phyloP scores from a whole-genome alignment of 2,329 filamentous ascomycete genomes.

The Phaeosphaeriaceae sp. region DNA sequence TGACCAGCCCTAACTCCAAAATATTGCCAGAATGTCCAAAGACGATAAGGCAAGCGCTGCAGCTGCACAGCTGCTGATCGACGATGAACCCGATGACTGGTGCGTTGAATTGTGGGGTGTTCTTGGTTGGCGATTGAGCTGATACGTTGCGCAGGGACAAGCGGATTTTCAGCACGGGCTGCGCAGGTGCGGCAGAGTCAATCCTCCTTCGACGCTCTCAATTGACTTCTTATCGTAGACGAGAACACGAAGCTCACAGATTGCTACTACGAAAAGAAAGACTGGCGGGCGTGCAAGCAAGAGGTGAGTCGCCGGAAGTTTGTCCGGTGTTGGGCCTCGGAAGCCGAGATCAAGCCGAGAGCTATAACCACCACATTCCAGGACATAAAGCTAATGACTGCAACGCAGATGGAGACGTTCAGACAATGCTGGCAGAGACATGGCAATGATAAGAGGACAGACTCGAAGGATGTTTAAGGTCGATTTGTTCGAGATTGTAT shows the following conservation, averaged over 20 bases:
- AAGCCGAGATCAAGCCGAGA: conserved; percentile 38
- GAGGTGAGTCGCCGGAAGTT: conserved; percentile 69
- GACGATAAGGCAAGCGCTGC: conserved; percentile 54
- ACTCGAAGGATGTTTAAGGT: conserved; percentile 69
- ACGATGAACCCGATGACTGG: conserved; percentile 97
- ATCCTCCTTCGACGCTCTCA: background rate
- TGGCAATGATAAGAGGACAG: conserved; percentile 84
- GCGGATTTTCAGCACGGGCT: conserved; percentile 95
- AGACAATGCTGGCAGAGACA: conserved; percentile 90
- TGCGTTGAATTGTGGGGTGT: conserved; percentile 55
- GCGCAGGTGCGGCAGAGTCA: conserved; percentile 69
- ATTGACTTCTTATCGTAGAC: conserved; percentile 57
- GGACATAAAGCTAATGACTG: background rate
- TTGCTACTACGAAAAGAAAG: conserved; percentile 94
- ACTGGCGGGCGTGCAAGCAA: conserved; percentile 87
- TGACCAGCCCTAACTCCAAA: conserved; percentile 6
- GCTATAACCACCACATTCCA: conserved; percentile 2
- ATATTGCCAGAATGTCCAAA: conserved; percentile 60
- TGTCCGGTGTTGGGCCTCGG: conserved; percentile 12
- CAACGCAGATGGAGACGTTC: conserved; percentile 84
- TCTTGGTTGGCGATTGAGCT: conserved; percentile 24
- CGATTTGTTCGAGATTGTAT: background rate
- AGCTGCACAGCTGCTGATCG: conserved; percentile 59
- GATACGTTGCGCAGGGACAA: conserved; percentile 74
- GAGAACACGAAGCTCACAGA: conserved; percentile 92